Conservation (phyloP, 371 early-diverging fungal genomes). For the Mycotypha africana region DNA sequence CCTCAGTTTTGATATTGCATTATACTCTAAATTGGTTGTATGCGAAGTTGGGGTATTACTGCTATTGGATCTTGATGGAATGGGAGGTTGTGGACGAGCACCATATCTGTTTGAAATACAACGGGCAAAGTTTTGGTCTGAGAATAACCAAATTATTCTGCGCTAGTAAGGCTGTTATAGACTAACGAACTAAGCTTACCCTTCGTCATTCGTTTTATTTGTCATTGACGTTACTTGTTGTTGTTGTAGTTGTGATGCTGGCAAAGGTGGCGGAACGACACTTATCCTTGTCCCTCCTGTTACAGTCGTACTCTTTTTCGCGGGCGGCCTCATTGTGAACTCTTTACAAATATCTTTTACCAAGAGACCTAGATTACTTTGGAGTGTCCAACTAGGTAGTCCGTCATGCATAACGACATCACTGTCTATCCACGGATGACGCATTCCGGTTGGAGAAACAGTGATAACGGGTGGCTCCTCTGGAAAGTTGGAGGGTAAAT, state of each 20-base stretch:
- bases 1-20: conserved; percentile 15
- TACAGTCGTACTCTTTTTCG: conserved; percentile 11
- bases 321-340: conserved; percentile 36
- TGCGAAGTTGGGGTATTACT: background rate
- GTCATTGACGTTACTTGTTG: background rate
- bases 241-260: background rate
- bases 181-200: too few relatives aligned
- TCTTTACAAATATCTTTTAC: conserved; percentile 51
- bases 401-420: conserved; percentile 41
- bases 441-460: conserved; percentile 45
- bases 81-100: conserved; percentile 39
- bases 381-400: conserved; percentile 19
- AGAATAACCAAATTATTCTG: too few relatives aligned
- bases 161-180: too few relatives aligned
- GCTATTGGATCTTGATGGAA: conserved; percentile 19
- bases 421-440: conserved; percentile 54
- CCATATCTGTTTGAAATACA: conserved; percentile 34
- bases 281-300: too few relatives aligned
- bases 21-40: conserved; percentile 13
- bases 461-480: conserved; percentile 57
- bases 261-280: too few relatives aligned
- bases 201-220: conserved; percentile 16
- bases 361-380: conserved; percentile 41
- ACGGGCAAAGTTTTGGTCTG: too few relatives aligned
- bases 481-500: conserved; percentile 47